phyloP scores from a whole-genome alignment of 805 yeast species.

The Candida oleophila region DNA sequence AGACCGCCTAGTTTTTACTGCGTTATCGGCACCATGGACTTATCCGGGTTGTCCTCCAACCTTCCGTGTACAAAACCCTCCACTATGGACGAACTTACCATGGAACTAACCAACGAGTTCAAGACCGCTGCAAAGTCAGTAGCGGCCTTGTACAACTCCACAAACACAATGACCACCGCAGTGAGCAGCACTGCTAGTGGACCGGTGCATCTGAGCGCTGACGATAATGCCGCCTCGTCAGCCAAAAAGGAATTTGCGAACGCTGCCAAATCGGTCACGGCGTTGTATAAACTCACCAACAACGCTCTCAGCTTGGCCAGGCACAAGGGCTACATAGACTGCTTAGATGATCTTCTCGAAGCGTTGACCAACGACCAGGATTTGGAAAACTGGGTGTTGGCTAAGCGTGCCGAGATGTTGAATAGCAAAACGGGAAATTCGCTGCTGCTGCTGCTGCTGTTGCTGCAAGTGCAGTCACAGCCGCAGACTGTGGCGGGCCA shows the following conservation, averaged over 20 bases:
- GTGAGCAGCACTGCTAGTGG: neutral
- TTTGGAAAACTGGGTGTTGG: constrained; percentile 52
- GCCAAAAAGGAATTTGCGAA: constrained; percentile 33
- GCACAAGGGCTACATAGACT: constrained; percentile 60
- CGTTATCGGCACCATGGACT: constrained; percentile 44
- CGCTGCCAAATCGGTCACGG: constrained; percentile 44
- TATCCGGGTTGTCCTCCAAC: constrained; percentile 56
- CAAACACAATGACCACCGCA: neutral
- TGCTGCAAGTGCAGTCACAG: neutral
- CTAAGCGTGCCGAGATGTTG: constrained; percentile 44
- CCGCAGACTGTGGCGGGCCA: no score
- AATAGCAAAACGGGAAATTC: no score
- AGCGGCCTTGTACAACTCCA: constrained; percentile 45
- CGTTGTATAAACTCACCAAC: constrained; percentile 61
- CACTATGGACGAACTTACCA: constrained; percentile 45
- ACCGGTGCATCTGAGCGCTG: constrained; percentile 3
- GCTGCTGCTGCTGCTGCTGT: constrained; percentile 1
- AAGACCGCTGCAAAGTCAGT: constrained; percentile 71
- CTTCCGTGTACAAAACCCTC: constrained; percentile 55
- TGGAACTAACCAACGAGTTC: constrained; percentile 60
- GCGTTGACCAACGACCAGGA: constrained; percentile 43
- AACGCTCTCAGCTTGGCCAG: constrained; percentile 46
- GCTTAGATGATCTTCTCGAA: constrained; percentile 54
- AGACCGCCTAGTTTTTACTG: neutral
- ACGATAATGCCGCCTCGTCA: constrained; percentile 8